These are phyloP conservation scores for Typha latifolia DNA, from an alignment of 176 grass and related monocot genomes.

Conservation along the genomic window DNA sequence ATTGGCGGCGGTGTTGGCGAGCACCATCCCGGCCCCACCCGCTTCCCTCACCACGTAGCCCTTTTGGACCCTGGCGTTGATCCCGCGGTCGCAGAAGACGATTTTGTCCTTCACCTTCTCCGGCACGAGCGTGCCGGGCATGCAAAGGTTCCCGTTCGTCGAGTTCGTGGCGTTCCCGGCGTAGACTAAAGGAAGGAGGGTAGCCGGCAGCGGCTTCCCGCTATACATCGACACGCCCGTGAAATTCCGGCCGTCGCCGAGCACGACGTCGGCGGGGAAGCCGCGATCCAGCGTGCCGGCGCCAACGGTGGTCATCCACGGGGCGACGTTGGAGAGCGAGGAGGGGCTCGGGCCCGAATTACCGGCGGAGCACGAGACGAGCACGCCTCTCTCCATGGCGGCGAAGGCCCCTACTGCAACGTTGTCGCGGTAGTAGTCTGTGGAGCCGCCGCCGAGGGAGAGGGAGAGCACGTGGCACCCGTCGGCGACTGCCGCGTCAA, in stretches of 20 bases:
- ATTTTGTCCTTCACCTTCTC: conserved; percentile 79
- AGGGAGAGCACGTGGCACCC: conserved; percentile 80
- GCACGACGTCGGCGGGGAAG: conserved; percentile 78
- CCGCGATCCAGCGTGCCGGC: conserved; percentile 75
- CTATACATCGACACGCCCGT: conserved; percentile 69
- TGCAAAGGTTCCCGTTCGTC: conserved; percentile 69
- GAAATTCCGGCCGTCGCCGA: conserved; percentile 72
- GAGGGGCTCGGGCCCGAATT: conserved; percentile 54
- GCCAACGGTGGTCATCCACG: conserved; percentile 79
- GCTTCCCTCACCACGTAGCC: conserved; percentile 63
- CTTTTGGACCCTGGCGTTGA: conserved; percentile 76
- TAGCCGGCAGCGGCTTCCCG: conserved; percentile 36
- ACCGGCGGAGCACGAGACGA: conserved; percentile 78
- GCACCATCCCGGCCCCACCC: conserved; percentile 69
- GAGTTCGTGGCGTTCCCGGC: conserved; percentile 75
- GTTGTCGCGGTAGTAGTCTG: conserved; percentile 72
- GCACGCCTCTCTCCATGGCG: conserved; percentile 61
- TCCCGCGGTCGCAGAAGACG: conserved; percentile 71
- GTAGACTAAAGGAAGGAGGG: conserved; percentile 41
- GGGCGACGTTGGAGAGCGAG: conserved; percentile 71
- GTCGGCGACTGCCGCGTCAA: conserved; percentile 68
- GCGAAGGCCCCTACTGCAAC: conserved; percentile 80
- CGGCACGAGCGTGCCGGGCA: conserved; percentile 50
- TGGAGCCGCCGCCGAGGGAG: conserved; percentile 60
- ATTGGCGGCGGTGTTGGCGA: conserved; percentile 73